phyloP scores from a whole-genome alignment of 768 basidiomycete species.

The Auricularia auricula-judae region DNA sequence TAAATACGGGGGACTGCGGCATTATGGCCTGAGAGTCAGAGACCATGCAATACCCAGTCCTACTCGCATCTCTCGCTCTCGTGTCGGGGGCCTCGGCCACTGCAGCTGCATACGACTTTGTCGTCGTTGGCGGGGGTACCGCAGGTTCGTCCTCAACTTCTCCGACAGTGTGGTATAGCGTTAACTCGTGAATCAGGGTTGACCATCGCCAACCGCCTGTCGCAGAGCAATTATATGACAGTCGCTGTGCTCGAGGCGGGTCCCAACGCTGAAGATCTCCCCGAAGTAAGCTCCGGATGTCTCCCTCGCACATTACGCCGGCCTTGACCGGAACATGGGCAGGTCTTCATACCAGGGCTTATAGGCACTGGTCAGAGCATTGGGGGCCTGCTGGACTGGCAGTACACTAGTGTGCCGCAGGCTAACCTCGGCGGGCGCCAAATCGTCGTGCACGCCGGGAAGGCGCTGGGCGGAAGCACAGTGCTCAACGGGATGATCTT shows the following conservation, averaged over 20 bases:
- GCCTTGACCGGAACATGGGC: too few relatives aligned
- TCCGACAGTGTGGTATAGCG: too few relatives aligned
- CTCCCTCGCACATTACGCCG: not conserved
- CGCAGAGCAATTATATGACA: constrained; percentile 9
- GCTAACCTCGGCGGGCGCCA: constrained; percentile 4
- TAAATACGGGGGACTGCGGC: too few relatives aligned
- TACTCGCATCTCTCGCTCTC: too few relatives aligned
- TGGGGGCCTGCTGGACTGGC: constrained; percentile 11
- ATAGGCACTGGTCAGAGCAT: constrained; percentile 5
- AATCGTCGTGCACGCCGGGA: constrained; percentile 11
- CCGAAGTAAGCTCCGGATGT: not conserved
- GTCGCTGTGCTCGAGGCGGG: constrained; percentile 16
- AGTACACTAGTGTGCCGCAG: constrained; percentile 8
- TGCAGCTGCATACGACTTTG: constrained; percentile 6
- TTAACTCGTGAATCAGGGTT: constrained; percentile 7
- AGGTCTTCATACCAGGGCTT: constrained; percentile 13
- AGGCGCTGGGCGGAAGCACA: constrained; percentile 16
- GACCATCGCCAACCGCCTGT: constrained; percentile 11
- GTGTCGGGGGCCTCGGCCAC: too few relatives aligned
- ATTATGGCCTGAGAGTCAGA: too few relatives aligned
- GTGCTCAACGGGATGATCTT: constrained; percentile 15
- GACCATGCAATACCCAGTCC: too few relatives aligned
- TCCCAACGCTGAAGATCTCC: constrained; percentile 8
- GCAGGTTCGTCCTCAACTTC: not conserved
- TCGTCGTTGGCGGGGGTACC: constrained; percentile 14